A percentile compares a stretch with the other conserved stretches of the same genome.
These are phyloP conservation scores for Phytophthora nicotianae DNA, from an alignment of 352 stramenopile species.

Conservation along the genomic window DNA sequence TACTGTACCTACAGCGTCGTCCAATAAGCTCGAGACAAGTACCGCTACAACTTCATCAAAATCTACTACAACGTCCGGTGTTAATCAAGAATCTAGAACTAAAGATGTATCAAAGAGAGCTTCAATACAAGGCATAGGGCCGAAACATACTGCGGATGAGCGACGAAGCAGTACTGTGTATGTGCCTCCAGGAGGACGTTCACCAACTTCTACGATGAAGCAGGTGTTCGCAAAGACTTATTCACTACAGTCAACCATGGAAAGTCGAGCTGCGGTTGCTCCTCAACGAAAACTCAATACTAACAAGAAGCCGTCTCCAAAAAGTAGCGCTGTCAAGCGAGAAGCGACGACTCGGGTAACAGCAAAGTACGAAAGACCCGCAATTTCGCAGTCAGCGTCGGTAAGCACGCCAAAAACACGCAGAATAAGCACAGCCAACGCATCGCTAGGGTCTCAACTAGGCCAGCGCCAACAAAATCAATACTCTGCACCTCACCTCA, in stretches of 20 bases:
- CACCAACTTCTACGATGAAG: constrained; percentile 17
- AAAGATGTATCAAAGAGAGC: neutral
- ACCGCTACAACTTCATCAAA: neutral
- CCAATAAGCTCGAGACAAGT: neutral
- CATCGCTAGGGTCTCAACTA: constrained; percentile 3
- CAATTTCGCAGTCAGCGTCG: neutral
- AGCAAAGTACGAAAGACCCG: constrained; percentile 2
- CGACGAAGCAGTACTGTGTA: constrained; percentile 34
- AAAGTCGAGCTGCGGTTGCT: constrained; percentile 42
- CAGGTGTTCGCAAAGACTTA: constrained; percentile 33
- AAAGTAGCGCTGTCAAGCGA: neutral
- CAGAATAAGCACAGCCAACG: constrained; percentile 4
- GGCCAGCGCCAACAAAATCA: constrained; percentile 2
- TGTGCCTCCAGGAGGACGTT: constrained; percentile 22
- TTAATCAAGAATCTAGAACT: constrained; percentile 6
- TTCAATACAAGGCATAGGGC: constrained; percentile 1
- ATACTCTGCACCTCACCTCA: neutral
- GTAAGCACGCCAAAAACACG: constrained; percentile 5
- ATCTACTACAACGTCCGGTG: neutral
- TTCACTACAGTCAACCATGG: constrained; percentile 47
- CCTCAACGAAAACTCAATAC: constrained; percentile 21
- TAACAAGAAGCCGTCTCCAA: constrained; percentile 12
- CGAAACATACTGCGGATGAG: neutral
- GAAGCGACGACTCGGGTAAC: neutral
- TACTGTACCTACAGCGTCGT: neutral